These are phyloP conservation scores for Fusarium drepaniforme DNA, from an alignment of 2,329 filamentous ascomycete species.

Conservation along the genomic window DNA sequence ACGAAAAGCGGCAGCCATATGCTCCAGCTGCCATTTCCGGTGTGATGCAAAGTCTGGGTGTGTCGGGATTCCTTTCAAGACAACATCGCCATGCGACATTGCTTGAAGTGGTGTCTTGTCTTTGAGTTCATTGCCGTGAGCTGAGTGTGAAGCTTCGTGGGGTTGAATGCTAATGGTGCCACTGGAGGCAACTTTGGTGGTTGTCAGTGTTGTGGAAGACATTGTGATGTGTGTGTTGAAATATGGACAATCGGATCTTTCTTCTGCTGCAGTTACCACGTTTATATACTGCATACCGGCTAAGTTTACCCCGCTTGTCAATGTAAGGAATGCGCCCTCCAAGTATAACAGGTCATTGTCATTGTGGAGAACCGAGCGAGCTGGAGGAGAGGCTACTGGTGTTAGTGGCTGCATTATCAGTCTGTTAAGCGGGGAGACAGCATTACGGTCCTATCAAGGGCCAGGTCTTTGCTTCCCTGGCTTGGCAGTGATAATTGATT, in stretches of 20 bases:
- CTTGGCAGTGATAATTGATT: background rate
- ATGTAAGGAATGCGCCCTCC: slow-evolving; percentile 23
- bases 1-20: slow-evolving; percentile 76
- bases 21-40: slow-evolving; percentile 59
- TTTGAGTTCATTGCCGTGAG: slow-evolving; percentile 39
- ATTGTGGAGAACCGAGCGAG: background rate
- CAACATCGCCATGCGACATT: slow-evolving; percentile 43
- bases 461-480: background rate
- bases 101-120: slow-evolving; percentile 42
- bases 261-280: background rate
- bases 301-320: background rate
- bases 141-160: slow-evolving; percentile 27
- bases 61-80: slow-evolving; percentile 40
- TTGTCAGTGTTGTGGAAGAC: slow-evolving; percentile 16
- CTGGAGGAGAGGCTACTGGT: background rate
- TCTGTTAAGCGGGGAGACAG: background rate
- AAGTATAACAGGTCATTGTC: background rate
- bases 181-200: background rate
- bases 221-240: background rate
- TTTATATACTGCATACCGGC: background rate
- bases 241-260: background rate
- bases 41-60: slow-evolving; percentile 41
- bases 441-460: background rate
- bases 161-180: slow-evolving; percentile 24
- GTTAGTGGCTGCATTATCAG: background rate